phyloP scores from a whole-genome alignment of 176 grass and related monocot genomes.

The Avena eriantha region DNA sequence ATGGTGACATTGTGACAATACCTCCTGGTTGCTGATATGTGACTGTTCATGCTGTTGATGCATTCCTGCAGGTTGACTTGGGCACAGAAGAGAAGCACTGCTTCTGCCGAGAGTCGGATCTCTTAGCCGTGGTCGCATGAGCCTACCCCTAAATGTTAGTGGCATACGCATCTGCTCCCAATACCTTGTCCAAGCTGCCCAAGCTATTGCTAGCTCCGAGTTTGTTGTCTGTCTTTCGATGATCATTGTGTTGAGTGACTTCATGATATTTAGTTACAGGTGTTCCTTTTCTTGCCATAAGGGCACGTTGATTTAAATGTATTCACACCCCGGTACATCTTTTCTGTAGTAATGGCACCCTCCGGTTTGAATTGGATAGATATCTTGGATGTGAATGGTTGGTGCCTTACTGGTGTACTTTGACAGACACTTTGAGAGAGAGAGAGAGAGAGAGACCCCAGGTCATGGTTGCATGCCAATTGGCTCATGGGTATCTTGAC shows the following conservation, averaged over 20 bases:
- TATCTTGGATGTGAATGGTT: neutral
- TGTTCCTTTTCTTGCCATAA: conserved; percentile 33
- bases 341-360: neutral
- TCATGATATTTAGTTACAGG: conserved; percentile 33
- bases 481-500: conserved; percentile 4
- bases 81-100: conserved; percentile 82
- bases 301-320: neutral
- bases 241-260: conserved; percentile 16
- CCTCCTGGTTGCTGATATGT: neutral
- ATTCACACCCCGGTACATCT: neutral
- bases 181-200: neutral
- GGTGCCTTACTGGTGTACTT: neutral
- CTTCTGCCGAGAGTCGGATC: conserved; percentile 79
- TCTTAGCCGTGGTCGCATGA: conserved; percentile 85
- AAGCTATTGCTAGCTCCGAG: neutral
- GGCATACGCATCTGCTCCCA: neutral
- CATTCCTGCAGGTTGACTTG: conserved; percentile 73
- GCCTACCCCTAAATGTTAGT: conserved; percentile 13
- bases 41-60: conserved; percentile 27
- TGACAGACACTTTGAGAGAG: too few species aligned
- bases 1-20: too few species aligned
- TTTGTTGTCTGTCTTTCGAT: conserved; percentile 40
- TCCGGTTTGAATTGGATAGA: neutral
- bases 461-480: too few species aligned
- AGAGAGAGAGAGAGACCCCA: too few species aligned